Evolutionary conservation across 2,329 filamentous ascomycete species (phyloP), one percentile per base, ranked within the genome.

Genomic region (Calycina marina): DNA sequence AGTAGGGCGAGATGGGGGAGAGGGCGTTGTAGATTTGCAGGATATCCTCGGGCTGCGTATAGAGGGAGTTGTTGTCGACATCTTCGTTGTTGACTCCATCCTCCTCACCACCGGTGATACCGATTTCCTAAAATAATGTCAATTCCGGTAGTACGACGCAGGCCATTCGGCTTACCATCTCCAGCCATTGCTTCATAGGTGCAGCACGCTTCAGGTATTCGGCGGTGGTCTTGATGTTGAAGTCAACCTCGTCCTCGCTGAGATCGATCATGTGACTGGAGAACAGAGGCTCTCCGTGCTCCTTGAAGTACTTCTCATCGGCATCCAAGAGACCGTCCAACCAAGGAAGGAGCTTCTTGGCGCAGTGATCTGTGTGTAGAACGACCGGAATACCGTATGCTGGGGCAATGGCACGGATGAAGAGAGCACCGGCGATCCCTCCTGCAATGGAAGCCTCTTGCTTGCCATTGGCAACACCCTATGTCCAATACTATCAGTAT

Each of bases 311-410:
- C 39, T 66, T 69, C 74, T 96, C 90, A 54, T 96, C 90, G 49
- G 77, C 88, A 43, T 90, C 85, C 49, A 96, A 63, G 77, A 94
- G 86, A 57, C 86, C 86, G 55, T 94, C 86, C 57, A 96, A 68
- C 88, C 88, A 96, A 41, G 90, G 90, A 36, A 96, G 77, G 38
- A 96, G 83, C 77, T 96, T 96, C 81, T 96, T 96, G 57, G 90
- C 88, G 64, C 88, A 93, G 70, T 96, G 90, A 60, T 98, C 90
- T 56, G 88, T 92, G 74, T 94, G 86, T 39, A 96, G 76, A 51
- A 96, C 68, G 48, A 93, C 84, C 52, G 88, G 88, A 46, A 96
- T 65, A 49, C 78, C 84, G 63, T 98, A 98, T 48, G 71, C 49
- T 40, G 88, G 83, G 32, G 90, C 84, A 51, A 96, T 64, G 47